A percentile compares a stretch with the other conserved stretches of the same genome.
phyloP scores from a whole-genome alignment of 2,329 filamentous ascomycete species.

The Neonectria neomacrospora region DNA sequence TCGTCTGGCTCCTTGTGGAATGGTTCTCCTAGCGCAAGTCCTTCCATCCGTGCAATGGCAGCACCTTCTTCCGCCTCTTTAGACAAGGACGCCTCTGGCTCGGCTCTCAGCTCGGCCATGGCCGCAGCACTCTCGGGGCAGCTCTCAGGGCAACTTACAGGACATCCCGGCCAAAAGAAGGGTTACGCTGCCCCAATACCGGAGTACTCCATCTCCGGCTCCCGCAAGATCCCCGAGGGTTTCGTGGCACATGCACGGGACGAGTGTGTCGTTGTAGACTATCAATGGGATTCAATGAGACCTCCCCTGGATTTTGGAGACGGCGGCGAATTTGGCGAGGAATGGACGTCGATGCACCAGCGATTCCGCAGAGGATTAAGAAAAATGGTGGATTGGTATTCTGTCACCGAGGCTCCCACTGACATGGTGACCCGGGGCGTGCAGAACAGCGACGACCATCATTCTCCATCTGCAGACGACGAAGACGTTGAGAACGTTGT shows the following conservation, averaged over 20 bases:
- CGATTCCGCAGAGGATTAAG: slow-evolving; percentile 85
- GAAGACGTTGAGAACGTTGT: slow-evolving; percentile 80
- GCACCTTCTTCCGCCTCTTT: slow-evolving; percentile 34
- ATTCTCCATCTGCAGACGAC: slow-evolving; percentile 58
- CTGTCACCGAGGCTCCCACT: slow-evolving; percentile 61
- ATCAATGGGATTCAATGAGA: slow-evolving; percentile 94
- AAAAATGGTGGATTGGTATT: slow-evolving; percentile 86
- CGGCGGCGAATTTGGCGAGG: slow-evolving; percentile 88
- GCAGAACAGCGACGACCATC: slow-evolving; percentile 47
- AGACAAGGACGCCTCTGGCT: slow-evolving; percentile 40
- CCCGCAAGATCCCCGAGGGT: slow-evolving; percentile 84
- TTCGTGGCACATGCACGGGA: slow-evolving; percentile 93
- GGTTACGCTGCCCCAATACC: slow-evolving; percentile 82
- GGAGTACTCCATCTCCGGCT: slow-evolving; percentile 82
- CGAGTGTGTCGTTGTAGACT: slow-evolving; percentile 87
- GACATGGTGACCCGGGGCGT: slow-evolving; percentile 57
- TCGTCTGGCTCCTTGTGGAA: slow-evolving; percentile 49
- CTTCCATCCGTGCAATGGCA: slow-evolving; percentile 34
- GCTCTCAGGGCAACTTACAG: slow-evolving; percentile 36
- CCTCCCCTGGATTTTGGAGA: slow-evolving; percentile 83
- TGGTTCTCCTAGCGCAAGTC: slow-evolving; percentile 45
- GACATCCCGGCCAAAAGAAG: slow-evolving; percentile 42
- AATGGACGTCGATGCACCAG: slow-evolving; percentile 96
- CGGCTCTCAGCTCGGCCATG: slow-evolving; percentile 46
- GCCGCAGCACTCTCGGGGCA: slow-evolving; percentile 50